phyloP scores from a whole-genome alignment of 345 rosid species.

The Gossypium longicalyx region DNA sequence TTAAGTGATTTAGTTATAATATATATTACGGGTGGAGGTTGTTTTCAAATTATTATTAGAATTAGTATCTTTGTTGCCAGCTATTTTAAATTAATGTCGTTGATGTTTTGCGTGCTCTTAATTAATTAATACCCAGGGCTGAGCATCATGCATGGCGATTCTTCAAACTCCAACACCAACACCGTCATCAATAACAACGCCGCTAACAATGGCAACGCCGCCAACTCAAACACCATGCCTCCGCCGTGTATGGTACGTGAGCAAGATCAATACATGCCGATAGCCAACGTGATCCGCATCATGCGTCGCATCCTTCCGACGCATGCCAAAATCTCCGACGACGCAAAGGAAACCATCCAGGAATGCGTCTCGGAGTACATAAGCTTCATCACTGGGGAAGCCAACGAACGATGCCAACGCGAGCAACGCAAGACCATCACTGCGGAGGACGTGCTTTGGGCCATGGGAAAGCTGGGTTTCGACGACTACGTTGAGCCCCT shows the following conservation, averaged over 20 bases:
- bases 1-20: no score
- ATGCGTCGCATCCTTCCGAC: constrained; percentile 56
- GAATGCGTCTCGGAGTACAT: constrained; percentile 72
- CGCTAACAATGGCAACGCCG: constrained; percentile 7
- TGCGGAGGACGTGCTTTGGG: constrained; percentile 65
- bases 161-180: constrained; percentile 10
- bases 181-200: neutral
- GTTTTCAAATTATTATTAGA: no score
- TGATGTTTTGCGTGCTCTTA: neutral
- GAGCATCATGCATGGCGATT: neutral
- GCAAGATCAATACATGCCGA: constrained; percentile 68
- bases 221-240: neutral
- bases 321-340: constrained; percentile 69
- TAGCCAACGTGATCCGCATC: constrained; percentile 65
- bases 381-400: constrained; percentile 68
- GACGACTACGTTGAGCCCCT: constrained; percentile 53
- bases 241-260: constrained; percentile 35
- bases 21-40: no score
- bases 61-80: no score
- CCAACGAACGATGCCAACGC: constrained; percentile 63
- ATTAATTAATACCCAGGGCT: neutral
- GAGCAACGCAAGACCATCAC: constrained; percentile 70
- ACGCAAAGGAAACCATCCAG: constrained; percentile 65
- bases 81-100: no score
- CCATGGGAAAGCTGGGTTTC: constrained; percentile 63